A percentile compares a stretch with the other conserved stretches of the same genome.
Conservation (phyloP, 345 rosid genomes). For the Mallotus nudiflorus region DNA sequence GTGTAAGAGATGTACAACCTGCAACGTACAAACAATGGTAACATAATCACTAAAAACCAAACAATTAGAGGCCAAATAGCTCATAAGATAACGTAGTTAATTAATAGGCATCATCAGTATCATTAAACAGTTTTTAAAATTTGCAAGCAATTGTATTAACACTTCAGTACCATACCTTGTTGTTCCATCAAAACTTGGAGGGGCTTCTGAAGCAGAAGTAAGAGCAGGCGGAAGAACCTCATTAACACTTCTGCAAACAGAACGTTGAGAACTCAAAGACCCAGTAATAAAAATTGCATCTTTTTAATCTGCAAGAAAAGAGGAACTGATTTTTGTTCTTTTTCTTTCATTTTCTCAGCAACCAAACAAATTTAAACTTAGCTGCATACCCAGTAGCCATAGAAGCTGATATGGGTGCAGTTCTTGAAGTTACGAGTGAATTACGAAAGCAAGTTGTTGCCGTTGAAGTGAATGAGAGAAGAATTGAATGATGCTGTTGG, state of each 20-base stretch:
- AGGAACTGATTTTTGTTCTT: too few species aligned
- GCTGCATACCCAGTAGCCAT: slow-evolving; percentile 29
- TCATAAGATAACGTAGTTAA: too few species aligned
- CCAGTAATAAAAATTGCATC: too few species aligned
- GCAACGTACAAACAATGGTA: slow-evolving; percentile 1
- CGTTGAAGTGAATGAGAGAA: slow-evolving; percentile 1
- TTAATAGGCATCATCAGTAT: too few species aligned
- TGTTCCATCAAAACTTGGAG: slow-evolving; percentile 69
- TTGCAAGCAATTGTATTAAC: slow-evolving; percentile 3
- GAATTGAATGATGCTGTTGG: neutral
- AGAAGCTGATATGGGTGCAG: slow-evolving; percentile 10
- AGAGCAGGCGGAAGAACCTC: too few species aligned
- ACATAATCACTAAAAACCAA: neutral
- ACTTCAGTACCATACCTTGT: slow-evolving; percentile 53
- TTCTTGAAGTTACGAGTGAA: neutral
- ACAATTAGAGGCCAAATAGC: too few species aligned
- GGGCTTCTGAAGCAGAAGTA: too few species aligned
- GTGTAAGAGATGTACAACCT: slow-evolving; percentile 70
- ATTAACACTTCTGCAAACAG: too few species aligned
- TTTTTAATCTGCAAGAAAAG: too few species aligned
- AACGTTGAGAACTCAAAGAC: too few species aligned
- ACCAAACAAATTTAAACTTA: slow-evolving; percentile 10
- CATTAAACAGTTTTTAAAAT: neutral
- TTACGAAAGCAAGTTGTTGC: neutral
- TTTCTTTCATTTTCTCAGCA: too few species aligned